Conservation (phyloP, 2,329 filamentous ascomycete species). For the Colletotrichum tabaci region DNA sequence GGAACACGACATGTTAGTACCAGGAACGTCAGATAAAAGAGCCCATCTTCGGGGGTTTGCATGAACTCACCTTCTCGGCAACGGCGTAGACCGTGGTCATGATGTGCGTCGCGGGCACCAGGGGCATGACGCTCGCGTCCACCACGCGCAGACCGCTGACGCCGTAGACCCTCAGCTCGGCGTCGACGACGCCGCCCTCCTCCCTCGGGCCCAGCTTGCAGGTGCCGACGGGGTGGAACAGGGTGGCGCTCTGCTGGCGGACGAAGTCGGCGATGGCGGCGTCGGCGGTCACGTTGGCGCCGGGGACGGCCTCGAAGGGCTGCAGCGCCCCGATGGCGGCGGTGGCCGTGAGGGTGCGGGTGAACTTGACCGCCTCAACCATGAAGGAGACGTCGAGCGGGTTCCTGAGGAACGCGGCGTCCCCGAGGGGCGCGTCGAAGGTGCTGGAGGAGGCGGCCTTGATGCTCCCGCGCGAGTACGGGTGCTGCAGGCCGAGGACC, state of each 20-base stretch:
- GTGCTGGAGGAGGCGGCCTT: constrained; percentile 55
- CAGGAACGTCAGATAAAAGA: too few species aligned
- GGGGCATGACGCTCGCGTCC: constrained; percentile 51
- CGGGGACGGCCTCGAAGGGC: constrained; percentile 39
- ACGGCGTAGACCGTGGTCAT: constrained; percentile 56
- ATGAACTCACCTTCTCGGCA: constrained; percentile 48
- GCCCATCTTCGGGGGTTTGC: too few species aligned
- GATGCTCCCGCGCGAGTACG: constrained; percentile 57
- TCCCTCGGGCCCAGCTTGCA: constrained; percentile 52
- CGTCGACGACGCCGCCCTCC: constrained; percentile 52
- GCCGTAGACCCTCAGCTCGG: constrained; percentile 50
- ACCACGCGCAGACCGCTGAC: constrained; percentile 47
- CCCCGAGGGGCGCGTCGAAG: constrained; percentile 52
- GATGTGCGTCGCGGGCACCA: constrained; percentile 50
- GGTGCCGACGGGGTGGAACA: constrained; percentile 56
- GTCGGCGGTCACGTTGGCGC: constrained; percentile 34
- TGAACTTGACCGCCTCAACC: constrained; percentile 52
- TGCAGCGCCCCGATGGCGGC: constrained; percentile 17
- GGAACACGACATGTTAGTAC: neutral
- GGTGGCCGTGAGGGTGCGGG: constrained; percentile 48
- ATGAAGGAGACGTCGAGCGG: constrained; percentile 54
- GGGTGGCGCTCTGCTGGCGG: constrained; percentile 27
- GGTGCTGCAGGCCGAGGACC: constrained; percentile 54
- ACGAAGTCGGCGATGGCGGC: constrained; percentile 33
- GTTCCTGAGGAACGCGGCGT: constrained; percentile 56